A percentile compares a stretch with the other conserved stretches of the same genome.
Evolutionary conservation across 495 filamentous ascomycete species (phyloP).

Genomic region (Xylaria venustula): DNA sequence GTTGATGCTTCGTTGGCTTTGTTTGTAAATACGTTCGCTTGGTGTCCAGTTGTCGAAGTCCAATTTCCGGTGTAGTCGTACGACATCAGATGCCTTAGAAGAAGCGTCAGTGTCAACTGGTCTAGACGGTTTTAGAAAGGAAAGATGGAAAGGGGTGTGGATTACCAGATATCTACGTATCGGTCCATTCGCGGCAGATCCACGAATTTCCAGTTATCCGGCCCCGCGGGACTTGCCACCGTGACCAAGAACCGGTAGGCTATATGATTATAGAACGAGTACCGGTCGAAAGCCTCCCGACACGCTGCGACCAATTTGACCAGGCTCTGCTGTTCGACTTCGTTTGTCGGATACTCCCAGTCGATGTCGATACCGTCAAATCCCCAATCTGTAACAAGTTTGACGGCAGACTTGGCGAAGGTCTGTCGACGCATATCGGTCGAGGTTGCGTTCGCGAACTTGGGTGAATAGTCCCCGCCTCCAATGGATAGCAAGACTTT

Average conservation of each 20-base stretch:
- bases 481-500: constrained; percentile 84
- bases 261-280: constrained; percentile 49
- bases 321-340: constrained; percentile 62
- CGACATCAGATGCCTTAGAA: constrained; percentile 69
- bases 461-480: constrained; percentile 84
- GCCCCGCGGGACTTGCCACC: constrained; percentile 62
- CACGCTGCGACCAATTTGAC: constrained; percentile 68
- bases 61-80: constrained; percentile 75
- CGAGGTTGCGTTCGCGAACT: constrained; percentile 67
- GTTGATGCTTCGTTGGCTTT: constrained; percentile 49
- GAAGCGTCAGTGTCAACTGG: constrained; percentile 33
- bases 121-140: too few species aligned
- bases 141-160: not conserved
- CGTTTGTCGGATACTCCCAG: constrained; percentile 60
- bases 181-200: constrained; percentile 66
- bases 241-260: constrained; percentile 69
- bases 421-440: constrained; percentile 51
- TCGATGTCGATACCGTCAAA: constrained; percentile 62
- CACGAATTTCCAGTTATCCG: constrained; percentile 67
- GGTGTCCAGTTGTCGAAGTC: constrained; percentile 67
- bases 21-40: constrained; percentile 68
- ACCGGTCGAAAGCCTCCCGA: constrained; percentile 63
- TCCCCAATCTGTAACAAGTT: constrained; percentile 63
- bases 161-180: constrained; percentile 80
- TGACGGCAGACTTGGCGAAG: constrained; percentile 66